phyloP scores from a whole-genome alignment of 2,329 filamentous ascomycete genomes.

The Neophaeococcomyces aloes region DNA sequence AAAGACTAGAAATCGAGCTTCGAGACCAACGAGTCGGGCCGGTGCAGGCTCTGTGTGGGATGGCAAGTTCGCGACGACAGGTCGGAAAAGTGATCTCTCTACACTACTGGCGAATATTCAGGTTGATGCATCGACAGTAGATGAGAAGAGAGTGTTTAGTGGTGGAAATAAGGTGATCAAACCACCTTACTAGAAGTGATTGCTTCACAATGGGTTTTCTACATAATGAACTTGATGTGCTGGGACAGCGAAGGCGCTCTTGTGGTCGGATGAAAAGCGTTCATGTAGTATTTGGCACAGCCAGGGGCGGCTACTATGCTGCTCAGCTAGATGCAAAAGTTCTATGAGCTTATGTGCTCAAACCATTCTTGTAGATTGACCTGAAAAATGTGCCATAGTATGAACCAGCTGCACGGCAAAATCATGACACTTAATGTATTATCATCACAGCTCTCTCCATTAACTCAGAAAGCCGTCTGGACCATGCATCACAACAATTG shows the following conservation, averaged over 20 bases:
- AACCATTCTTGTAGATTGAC: no score
- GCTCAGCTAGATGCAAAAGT: no score
- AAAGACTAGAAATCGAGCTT: conserved; percentile 20
- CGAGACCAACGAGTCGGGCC: conserved; percentile 20
- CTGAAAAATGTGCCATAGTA: no score
- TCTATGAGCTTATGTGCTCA: not conserved
- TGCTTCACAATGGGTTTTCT: no score
- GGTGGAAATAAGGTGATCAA: conserved; percentile 11
- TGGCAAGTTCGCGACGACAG: not conserved
- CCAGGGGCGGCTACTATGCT: no score
- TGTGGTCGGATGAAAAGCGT: not conserved
- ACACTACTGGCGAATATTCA: conserved; percentile 17
- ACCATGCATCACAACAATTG: no score
- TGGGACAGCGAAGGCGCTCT: not conserved
- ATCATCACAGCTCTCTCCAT: no score
- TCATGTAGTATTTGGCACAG: not conserved
- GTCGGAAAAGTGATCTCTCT: conserved; percentile 15
- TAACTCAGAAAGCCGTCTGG: no score
- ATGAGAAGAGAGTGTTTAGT: conserved; percentile 1
- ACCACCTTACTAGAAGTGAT: conserved; percentile 18
- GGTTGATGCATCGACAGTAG: conserved; percentile 15
- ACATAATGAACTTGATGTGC: no score
- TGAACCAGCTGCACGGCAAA: no score
- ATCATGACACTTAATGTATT: no score
- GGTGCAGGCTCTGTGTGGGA: conserved; percentile 9